Evolutionary conservation across 805 yeast genomes (phyloP).

Genomic region (Phaffomyces thermotolerans): DNA sequence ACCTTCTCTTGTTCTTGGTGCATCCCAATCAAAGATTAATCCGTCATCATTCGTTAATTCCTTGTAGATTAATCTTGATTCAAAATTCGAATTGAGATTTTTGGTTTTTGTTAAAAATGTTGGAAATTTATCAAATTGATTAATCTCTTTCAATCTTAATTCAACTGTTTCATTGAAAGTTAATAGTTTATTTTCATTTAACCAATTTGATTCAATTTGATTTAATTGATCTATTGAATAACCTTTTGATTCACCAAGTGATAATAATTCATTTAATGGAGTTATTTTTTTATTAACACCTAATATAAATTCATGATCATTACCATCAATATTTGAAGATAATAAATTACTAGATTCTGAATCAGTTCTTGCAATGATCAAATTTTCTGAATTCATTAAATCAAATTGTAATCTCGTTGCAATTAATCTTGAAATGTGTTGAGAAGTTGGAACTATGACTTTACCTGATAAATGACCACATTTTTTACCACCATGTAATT

Average conservation of each 20-base stretch:
- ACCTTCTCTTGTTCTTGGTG: slow-evolving; percentile 53
- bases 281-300: slow-evolving; percentile 35
- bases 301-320: slow-evolving; percentile 48
- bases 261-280: slow-evolving; percentile 40
- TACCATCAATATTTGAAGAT: slow-evolving; percentile 44
- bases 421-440: slow-evolving; percentile 45
- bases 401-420: slow-evolving; percentile 63
- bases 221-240: slow-evolving; percentile 28
- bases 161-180: slow-evolving; percentile 48
- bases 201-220: slow-evolving; percentile 41
- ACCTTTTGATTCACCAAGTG: slow-evolving; percentile 36
- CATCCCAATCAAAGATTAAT: slow-evolving; percentile 46
- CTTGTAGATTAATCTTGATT: slow-evolving; percentile 8
- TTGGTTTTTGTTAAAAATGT: slow-evolving; percentile 16
- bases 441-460: slow-evolving; percentile 51
- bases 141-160: slow-evolving; percentile 14
- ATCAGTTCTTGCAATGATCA: slow-evolving; percentile 56
- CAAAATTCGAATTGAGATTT: slow-evolving; percentile 11
- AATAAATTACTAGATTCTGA: slow-evolving; percentile 48
- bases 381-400: slow-evolving; percentile 50
- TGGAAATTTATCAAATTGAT: slow-evolving; percentile 21
- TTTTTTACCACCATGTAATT: slow-evolving; percentile 57
- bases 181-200: slow-evolving; percentile 30
- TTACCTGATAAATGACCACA: slow-evolving; percentile 61
- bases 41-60: slow-evolving; percentile 17